Base-by-base conservation (phyloP, 331 rosid species). In the Stylosanthes scabra region DNA sequence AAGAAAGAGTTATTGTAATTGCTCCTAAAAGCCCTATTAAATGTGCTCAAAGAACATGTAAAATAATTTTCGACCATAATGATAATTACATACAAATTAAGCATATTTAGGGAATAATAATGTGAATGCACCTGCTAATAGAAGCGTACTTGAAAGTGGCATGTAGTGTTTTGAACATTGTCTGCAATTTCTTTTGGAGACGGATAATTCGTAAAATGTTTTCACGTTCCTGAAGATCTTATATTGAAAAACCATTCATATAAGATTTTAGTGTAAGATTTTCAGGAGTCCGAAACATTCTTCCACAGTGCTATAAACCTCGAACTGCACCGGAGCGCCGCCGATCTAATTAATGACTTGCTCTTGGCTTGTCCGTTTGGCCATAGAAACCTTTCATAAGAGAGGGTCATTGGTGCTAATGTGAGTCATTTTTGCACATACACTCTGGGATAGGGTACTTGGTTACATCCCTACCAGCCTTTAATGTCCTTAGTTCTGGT, bases 361-460 rank as follows among this genome's bases (percentile, higher is more conserved):
- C 25, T 20, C 25, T 20, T 20, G 25, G 25, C 25, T 20, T 20
- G 25, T 20, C 25, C 25, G 25, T 20, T 20, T 0, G 25, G 25
- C 1, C 1, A 1, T 20, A 20, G 25, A 20, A 20, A 20, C 25
- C 25, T 20, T 20, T 20, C 25, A 20, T n/a, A 49, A 37, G 15
- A 11, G 61, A 71, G 63, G 60, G 58, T 31, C 37, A 52, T 79
- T 74, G 72, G 79, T 27, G 28, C 51, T 44, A 34, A 66, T 37
- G 84, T 7, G 92, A 76, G 76, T 69, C 85, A 56, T 79, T 31
- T 3, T 31, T 86, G 81, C 99, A 95, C 97, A 95, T 92, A 79
- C 99, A 95, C 82, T 87, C 97, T 0, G 93, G 97, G 56, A 88
- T 15, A 28, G 99, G 99, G 71, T 81, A 92, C 81, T 95, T 95